phyloP scores from a whole-genome alignment of 1,284 basidiomycete genomes.

The Leccinum cinnamomeum region DNA sequence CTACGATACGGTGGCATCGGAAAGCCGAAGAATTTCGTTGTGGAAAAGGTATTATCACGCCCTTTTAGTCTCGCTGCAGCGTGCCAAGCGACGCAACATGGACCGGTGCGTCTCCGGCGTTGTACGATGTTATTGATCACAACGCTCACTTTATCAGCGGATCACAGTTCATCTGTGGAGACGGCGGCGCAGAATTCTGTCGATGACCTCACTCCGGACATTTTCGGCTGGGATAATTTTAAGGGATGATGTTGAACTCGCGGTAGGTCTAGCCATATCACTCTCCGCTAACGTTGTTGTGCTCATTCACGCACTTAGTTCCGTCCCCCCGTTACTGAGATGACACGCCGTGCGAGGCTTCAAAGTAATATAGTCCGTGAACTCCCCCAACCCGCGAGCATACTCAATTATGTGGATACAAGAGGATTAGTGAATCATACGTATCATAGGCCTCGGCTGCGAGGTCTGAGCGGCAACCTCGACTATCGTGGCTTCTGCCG shows the following conservation, averaged over 20 bases:
- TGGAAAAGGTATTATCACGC: no score
- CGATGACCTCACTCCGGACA: slow-evolving; percentile 89
- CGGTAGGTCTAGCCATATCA: slow-evolving; percentile 54
- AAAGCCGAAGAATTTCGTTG: no score
- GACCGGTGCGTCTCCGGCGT: no score
- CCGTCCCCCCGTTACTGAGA: slow-evolving; percentile 55
- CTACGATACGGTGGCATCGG: no score
- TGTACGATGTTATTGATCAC: no score
- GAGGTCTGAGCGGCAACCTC: slow-evolving; percentile 21
- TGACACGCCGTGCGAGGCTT: slow-evolving; percentile 29
- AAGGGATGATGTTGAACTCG: slow-evolving; percentile 97
- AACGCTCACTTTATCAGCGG: no score
- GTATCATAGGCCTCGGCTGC: slow-evolving; percentile 29
- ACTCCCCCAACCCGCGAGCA: slow-evolving; percentile 33
- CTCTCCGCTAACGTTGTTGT: slow-evolving; percentile 21
- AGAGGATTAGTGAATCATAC: slow-evolving; percentile 30
- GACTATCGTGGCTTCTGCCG: slow-evolving; percentile 30
- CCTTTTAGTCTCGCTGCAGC: no score
- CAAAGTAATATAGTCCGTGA: slow-evolving; percentile 25
- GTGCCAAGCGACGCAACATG: no score
- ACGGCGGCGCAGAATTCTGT: slow-evolving; percentile 95
- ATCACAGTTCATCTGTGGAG: slow-evolving; percentile 32
- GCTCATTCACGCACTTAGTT: slow-evolving; percentile 50
- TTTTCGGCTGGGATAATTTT: slow-evolving; percentile 99
- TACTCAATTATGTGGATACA: slow-evolving; percentile 34